Conservation (phyloP, 306 rosid species). For the Argentina anserina region DNA sequence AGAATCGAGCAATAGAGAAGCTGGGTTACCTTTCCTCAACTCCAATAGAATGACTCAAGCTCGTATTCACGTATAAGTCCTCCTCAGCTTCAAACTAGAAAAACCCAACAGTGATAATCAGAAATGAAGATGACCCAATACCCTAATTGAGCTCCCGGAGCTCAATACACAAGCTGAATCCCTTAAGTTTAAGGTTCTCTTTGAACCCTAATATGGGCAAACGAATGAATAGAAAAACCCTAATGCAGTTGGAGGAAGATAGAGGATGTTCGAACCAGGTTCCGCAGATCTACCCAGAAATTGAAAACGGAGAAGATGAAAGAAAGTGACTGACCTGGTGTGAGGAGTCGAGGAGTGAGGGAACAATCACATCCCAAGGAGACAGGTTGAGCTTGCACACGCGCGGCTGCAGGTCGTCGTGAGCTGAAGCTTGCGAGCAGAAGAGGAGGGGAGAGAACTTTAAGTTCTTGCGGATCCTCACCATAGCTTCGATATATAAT, state of each 20-base stretch:
- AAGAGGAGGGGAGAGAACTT: constrained; percentile 55
- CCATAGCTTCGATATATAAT: constrained; percentile 15
- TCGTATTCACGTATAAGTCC: constrained; percentile 37
- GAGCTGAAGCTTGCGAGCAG: constrained; percentile 35
- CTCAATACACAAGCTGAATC: neutral
- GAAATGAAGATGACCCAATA: constrained; percentile 30
- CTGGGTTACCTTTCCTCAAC: constrained; percentile 57
- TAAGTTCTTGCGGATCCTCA: constrained; percentile 92
- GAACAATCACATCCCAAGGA: constrained; percentile 70
- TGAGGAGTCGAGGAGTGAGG: constrained; percentile 8
- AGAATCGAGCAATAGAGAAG: constrained; percentile 11
- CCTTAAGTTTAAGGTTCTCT: constrained; percentile 30
- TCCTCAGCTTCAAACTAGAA: constrained; percentile 43
- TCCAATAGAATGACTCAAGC: constrained; percentile 43
- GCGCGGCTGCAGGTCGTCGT: constrained; percentile 39
- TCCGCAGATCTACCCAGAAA: constrained; percentile 44
- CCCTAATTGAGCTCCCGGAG: constrained; percentile 41
- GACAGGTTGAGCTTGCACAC: constrained; percentile 80
- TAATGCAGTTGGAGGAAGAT: constrained; percentile 14
- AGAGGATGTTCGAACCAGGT: constrained; percentile 12
- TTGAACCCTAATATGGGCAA: constrained; percentile 42
- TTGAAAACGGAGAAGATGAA: neutral
- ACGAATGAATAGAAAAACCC: constrained; percentile 35
- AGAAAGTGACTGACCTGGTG: constrained; percentile 44
- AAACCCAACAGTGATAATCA: constrained; percentile 22